Base-by-base conservation (phyloP, 179 eudicot species). In the Carnegiea gigantea region DNA sequence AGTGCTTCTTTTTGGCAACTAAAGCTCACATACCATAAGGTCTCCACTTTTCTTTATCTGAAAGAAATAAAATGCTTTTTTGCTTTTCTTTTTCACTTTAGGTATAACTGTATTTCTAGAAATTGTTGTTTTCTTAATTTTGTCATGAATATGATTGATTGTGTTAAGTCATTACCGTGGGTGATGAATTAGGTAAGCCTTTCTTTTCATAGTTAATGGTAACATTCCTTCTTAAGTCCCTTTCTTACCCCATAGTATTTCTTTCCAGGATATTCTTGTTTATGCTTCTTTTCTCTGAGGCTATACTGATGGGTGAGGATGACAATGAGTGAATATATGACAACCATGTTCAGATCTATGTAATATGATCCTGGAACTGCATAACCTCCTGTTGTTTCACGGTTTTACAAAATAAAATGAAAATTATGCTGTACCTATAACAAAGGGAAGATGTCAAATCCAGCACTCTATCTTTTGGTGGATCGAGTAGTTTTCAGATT, bases 31-130 rank as follows among this genome's bases (percentile, higher is more conserved):
- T 73, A 68, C 79, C 71, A 71, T 73, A 78, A n/a, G 46, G 60
- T 77, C 75, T 75, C 68, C 72, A 26, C 79, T 79, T 75, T 28
- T 74, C 75, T 78, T 83, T 81, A 36, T 83, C 65, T 74, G 60
- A 81, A 78, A 78, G 57, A 78, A 59, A 78, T 73, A 75, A 17
- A 57, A 57, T 76, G 76, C 78, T 77, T 81, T 86, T 73, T 43
- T 20, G 33, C 87, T 70, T 70, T 81, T 14, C 54, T 53, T 77
- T 18, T 48, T 64, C 75, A 21, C 86, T 57, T 83, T 86, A 78
- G 70, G 28, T 59, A 70, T 78, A 44, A 57, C 77, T 74, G 75
- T 76, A 26, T 59, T 73, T 67, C 43, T 77, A 36, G 75, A 53
- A 78, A 73, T 75, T 71, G 78, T 57, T 77, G 24, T 59, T 80